phyloP scores from a whole-genome alignment of 2,329 filamentous ascomycete genomes.

The Trichoderma lentiforme region DNA sequence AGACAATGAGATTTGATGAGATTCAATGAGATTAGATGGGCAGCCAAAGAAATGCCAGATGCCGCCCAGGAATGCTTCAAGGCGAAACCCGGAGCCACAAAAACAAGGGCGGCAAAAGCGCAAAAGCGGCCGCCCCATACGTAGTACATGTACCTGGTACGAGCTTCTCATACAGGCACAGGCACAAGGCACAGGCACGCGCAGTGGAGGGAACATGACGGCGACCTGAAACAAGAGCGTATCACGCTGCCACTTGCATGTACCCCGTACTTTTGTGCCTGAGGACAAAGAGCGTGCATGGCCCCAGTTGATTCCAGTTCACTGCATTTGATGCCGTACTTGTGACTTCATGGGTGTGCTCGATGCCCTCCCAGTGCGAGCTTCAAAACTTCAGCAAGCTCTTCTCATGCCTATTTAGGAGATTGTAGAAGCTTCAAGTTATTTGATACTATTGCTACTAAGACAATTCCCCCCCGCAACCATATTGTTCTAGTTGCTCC shows the following conservation, averaged over 20 bases:
- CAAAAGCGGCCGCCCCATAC: background rate
- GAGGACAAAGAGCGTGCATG: background rate
- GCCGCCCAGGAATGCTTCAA: background rate
- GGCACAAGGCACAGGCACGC: background rate
- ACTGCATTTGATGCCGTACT: background rate
- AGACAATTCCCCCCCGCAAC: background rate
- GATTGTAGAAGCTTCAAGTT: too few relatives aligned
- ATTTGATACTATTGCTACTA: too few relatives aligned
- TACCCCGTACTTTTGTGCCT: background rate
- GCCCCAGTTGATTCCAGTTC: background rate
- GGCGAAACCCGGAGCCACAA: background rate
- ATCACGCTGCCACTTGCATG: background rate
- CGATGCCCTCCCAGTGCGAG: background rate
- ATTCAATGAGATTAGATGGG: background rate
- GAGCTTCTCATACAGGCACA: background rate
- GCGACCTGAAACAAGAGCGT: slow-evolving; percentile 11
- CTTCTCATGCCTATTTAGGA: too few relatives aligned
- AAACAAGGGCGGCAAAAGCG: background rate
- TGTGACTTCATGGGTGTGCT: background rate
- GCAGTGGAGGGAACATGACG: background rate
- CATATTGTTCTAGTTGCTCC: background rate
- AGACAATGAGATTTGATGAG: background rate
- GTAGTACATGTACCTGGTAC: background rate
- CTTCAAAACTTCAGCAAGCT: background rate
- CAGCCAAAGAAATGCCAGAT: background rate